Evolutionary conservation across 2,329 filamentous ascomycete species (phyloP).

Genomic region (Nannizziopsis arthrosporioides): DNA sequence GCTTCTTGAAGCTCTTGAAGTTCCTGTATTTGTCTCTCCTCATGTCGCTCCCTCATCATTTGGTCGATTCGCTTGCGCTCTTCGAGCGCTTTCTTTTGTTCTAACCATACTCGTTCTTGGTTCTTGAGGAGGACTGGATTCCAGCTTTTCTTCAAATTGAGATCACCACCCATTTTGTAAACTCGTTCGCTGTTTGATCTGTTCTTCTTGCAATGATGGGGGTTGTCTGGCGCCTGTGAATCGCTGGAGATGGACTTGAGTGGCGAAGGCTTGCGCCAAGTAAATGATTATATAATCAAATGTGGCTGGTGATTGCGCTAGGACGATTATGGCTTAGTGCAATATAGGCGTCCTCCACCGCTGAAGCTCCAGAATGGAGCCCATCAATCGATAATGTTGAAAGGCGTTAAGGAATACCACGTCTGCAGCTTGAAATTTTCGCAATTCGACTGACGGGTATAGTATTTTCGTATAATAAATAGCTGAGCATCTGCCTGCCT

Average conservation of each 20-base stretch:
- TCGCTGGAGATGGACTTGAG: background rate
- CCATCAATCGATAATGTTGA: too few relatives aligned
- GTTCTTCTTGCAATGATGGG: background rate
- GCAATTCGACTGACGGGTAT: background rate
- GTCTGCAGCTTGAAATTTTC: background rate
- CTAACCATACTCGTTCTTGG: slow-evolving; percentile 78
- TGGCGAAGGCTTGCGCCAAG: background rate
- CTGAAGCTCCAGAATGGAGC: too few relatives aligned
- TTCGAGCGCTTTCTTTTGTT: slow-evolving; percentile 82
- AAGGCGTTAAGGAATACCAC: too few relatives aligned
- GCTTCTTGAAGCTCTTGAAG: slow-evolving; percentile 81
- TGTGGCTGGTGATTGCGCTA: slow-evolving; percentile 3
- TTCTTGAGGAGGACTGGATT: slow-evolving; percentile 86
- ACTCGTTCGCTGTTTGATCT: background rate
- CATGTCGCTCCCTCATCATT: slow-evolving; percentile 81
- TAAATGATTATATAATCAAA: background rate
- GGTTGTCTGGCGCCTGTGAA: too few relatives aligned
- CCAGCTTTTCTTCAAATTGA: slow-evolving; percentile 93
- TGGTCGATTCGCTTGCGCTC: slow-evolving; percentile 91
- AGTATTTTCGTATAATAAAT: background rate
- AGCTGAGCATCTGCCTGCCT: background rate
- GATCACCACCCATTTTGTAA: slow-evolving; percentile 49
- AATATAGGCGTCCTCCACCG: too few relatives aligned
- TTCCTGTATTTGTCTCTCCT: slow-evolving; percentile 86
- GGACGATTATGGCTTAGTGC: background rate